Evolutionary conservation across 495 filamentous ascomycete species (phyloP), one percentile per base, ranked within the genome.

Genomic region (Penicillium tannophilum): DNA sequence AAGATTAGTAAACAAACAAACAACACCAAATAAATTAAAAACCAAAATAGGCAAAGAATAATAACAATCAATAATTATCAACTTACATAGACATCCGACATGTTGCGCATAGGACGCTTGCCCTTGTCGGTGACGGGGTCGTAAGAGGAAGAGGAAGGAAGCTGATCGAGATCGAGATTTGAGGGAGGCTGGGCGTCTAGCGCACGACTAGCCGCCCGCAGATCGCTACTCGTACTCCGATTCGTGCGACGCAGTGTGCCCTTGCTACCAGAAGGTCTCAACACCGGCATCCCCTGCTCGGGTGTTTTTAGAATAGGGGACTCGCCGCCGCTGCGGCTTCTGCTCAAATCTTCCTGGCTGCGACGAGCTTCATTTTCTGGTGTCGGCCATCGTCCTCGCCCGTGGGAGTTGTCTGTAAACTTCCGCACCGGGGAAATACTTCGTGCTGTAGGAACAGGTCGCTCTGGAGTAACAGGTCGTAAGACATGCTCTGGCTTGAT

Each of bases 71-170:
- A 58, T 36, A 10, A 36, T 36, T 11, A 7, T 61, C 54, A 35
- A 89, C 92, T 87, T 86, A 97, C 92, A 78, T 90, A 96, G 79
- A 95, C 89, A 82, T 96, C 90, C 68, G 89, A 81, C 92, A 96
- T 96, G 77, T 87, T 89, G 76, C 84, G 87, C 70, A 87, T 76
- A 70, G 88, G 88, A 68, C 84, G 86, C 75, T 91, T 92, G 82
- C 90, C 88, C 83, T 92, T 90, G 82, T 93, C 90, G 64, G 86
- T 90, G 70, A 90, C 81, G 63, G 88, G 86, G 70, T 91, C 87
- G 77, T 86, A 85, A 65, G 82, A 85, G 65, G 84, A 84, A 58
- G 85, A 81, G 68, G 84, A 83, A 46, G 80, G 75, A 69, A 82
- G 77, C 60, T 77, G 64, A 61, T 77, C 75, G 60, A 78, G 59